Base-by-base conservation (phyloP, 2,329 filamentous ascomycete species). In the Aspergillus sp. region DNA sequence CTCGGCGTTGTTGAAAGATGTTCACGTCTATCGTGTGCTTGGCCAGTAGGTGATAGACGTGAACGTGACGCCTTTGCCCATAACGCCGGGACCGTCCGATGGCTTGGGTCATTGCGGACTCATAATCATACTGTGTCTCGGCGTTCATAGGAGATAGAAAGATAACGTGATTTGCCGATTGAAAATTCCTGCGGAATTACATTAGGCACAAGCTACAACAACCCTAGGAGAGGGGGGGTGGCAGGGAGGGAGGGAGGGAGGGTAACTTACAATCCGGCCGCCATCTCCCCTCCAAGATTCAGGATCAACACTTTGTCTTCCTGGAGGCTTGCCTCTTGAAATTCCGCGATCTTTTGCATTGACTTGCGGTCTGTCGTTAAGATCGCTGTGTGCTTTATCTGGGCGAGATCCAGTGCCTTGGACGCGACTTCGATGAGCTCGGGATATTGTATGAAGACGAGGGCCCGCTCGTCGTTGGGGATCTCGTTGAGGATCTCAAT, bases 91-190 rank as follows among this genome's bases (percentile, higher is more conserved):
- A 80, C 39, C 88, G 82, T 2, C 87, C 88, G 19, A 89, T 84
- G 0, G 87, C 87, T 63, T 90, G 88, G 0, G 79, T 82, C 82
- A 88, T 88, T 0, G 81, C 79, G 0, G 83, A 78, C 0, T 85
- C 78, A 67, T 87, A 89, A 5, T 81, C 76, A 48, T 85, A 80
- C 50, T 85, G 80, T 0, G 78, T 81, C 38, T 76, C 69, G 0
- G 80, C 74, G 0, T 85, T 73, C 8, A 87, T 72, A 0, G 87
- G 87, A 0, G 82, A 80, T 2, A 88, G 71, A 70, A 90, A 90
- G 32, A 90, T 81, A 38, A 89, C 76, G 59, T 90, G 86, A 62
- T 88, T 89, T 0, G 87, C 86, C 41, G 81, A 81, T 50, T 86
- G 84, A 1, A 90, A 73, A 63, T 90, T 90, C 9, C 83, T 86